Evolutionary conservation across 805 yeast species (phyloP), one percentile per base, ranked within the genome.

Genomic region (Zygosaccharomyces kombuchaensis): DNA sequence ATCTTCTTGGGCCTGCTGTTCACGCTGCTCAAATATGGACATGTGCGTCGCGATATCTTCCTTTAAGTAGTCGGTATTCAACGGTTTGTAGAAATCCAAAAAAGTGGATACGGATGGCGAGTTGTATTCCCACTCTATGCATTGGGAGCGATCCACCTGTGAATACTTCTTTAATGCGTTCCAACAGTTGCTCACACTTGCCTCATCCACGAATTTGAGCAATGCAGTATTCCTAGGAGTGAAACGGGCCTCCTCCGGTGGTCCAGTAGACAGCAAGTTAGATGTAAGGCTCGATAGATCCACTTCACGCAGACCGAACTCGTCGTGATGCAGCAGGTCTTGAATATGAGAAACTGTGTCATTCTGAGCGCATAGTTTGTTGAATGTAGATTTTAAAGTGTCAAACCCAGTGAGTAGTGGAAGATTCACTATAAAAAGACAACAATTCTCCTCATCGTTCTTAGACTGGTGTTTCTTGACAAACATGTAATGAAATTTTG

Each of bases 181-280:
- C 51, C 55, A 87, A 67, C 58, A 77, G 73, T 48, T 81, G 69
- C 26, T 87, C 76, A 62, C 49, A 51, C 68, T 63, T 2, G 82
- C 64, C 57, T 80, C 80, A 65, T 88, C 97, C 6, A 89, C 76
- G 59, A 88, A 81, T 23, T 81, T 79, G 35, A 87, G 73, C 6
- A 87, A 69, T 0, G 87, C 91, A 51, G 90, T 81, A 48, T 84
- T 81, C 56, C 80, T 78, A 35, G 95, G 95, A 32, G 84, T 69
- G 53, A 73, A 79, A 45, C 74, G 63, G 6, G 55, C 52, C 36
- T 60, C 66, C 16, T 51, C 55, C 9, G 55, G 53, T 12, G 59
- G 60, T 6, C 55, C 63, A 9, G 60, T 53, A 9, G 73, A 66
- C 56, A 72, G 71, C 44, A 77, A 58, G 45, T 81, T 84, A 10